These are phyloP conservation scores for Trichoderma koningii DNA, from an alignment of 2,329 filamentous ascomycete species.

Conservation along the genomic window DNA sequence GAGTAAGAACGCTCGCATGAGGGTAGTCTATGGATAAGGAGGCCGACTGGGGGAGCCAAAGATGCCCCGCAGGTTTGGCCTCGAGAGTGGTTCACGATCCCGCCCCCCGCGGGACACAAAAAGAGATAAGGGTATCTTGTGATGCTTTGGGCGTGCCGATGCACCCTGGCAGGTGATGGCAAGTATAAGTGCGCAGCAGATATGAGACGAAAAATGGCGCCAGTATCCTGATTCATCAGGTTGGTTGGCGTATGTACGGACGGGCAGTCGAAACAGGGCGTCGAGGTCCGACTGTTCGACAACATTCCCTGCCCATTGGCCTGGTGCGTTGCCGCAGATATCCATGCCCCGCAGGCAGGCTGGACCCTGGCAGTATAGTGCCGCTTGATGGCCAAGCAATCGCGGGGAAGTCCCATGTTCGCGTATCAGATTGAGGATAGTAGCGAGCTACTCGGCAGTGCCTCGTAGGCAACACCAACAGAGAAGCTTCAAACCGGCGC, in stretches of 20 bases:
- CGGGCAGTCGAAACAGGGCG: not conserved
- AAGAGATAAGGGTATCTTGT: not conserved
- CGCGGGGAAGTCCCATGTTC: not conserved
- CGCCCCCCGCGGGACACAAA: not conserved
- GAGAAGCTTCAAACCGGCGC: not conserved
- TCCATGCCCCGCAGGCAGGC: not conserved
- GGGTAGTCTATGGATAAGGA: constrained; percentile 4
- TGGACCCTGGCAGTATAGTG: not conserved
- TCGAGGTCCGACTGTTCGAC: not conserved
- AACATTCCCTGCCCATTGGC: not conserved
- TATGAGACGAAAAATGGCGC: not conserved
- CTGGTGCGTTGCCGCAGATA: not conserved
- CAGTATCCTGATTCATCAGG: not conserved
- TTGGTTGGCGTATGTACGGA: not conserved
- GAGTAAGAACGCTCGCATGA: constrained; percentile 20
- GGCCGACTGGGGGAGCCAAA: not conserved
- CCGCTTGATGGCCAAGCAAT: not conserved
- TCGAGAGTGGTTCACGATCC: constrained; percentile 4
- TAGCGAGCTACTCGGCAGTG: constrained; percentile 6
- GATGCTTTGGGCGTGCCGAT: not conserved
- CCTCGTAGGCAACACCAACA: not conserved
- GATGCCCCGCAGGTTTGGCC: not conserved
- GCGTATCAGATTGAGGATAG: not conserved
- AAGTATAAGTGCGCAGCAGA: not conserved
- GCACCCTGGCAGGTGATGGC: not conserved